These are phyloP conservation scores for Perilla frutescens DNA, from an alignment of 257 asterid genomes.

Conservation along the genomic window DNA sequence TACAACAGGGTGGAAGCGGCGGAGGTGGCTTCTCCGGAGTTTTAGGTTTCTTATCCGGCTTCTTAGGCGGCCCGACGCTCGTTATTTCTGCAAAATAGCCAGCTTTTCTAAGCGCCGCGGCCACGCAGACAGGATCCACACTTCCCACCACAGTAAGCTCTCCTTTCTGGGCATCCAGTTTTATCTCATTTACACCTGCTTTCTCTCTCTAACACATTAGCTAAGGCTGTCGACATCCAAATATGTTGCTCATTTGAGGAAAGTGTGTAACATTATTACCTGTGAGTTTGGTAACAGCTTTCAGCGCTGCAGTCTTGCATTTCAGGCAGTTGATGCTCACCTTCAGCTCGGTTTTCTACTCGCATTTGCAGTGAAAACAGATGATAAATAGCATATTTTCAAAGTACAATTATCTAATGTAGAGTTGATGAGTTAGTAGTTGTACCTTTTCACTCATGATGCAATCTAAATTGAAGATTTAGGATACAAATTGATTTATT, in stretches of 20 bases:
- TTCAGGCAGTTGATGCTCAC: conserved; percentile 40
- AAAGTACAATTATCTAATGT: too few species aligned
- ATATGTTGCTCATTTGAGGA: too few species aligned
- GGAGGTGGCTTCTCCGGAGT: neutral
- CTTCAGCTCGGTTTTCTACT: conserved; percentile 33
- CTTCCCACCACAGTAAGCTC: conserved; percentile 37
- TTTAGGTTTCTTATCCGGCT: neutral
- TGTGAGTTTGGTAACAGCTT: conserved; percentile 37
- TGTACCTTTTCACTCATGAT: conserved; percentile 33
- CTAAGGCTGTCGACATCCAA: too few species aligned
- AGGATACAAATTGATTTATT: too few species aligned
- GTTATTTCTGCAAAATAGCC: conserved; percentile 31
- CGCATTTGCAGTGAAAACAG: too few species aligned
- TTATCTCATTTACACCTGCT: conserved; percentile 38
- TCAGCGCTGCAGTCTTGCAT: conserved; percentile 37
- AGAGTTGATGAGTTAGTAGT: neutral
- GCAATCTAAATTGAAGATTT: neutral
- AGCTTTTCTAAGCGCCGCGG: conserved; percentile 30
- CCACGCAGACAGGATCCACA: conserved; percentile 41
- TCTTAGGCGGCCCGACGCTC: conserved; percentile 39
- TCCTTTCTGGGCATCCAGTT: conserved; percentile 42
- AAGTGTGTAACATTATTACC: conserved; percentile 24
- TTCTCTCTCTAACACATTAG: neutral
- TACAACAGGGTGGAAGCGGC: conserved; percentile 34
- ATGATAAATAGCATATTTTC: too few species aligned